Base-by-base conservation (phyloP, 371 early-diverging fungal species). In the Saksenaea oblongispora region DNA sequence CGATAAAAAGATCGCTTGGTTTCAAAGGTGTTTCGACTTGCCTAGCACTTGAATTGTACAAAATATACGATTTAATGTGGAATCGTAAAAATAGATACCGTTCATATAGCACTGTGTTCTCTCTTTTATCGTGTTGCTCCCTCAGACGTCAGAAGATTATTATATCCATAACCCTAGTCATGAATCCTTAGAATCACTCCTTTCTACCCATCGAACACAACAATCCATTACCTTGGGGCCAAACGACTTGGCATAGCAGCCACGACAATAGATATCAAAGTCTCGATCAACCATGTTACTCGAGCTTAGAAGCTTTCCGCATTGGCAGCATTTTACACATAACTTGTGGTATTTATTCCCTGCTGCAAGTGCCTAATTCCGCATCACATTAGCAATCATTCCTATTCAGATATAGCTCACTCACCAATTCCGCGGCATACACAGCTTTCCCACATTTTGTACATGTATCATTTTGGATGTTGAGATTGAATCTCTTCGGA, bases 321-420 rank as follows among this genome's bases (percentile, higher is more conserved):
- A 82, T 2, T 74, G 60, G 28, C 57, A 70, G 61, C 80, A 82
- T 37, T 76, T 78, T 18, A 79, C 57, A 34, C 83, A 82, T 24
- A 70, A 34, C 41, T 77, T 79, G 58, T 82, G 83, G 35, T 79
- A 82, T 47, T 82, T 82, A 55, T 82, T 82, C 3, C 76, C 76
- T 8, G 80, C 83, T 9, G 76, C 83, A 41, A 76, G 66, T 2
- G 71, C 75, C 74, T 74, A 58, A 34, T 27, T 35, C 36, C 9
- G 8, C 26, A 9, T 5, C 27, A 34, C 5, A 34, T 9, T 35
- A 54, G 58, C 14, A 7, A 36, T 22, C 56, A 5, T 24, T n/a
- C 13, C 28, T 58, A 5, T 34, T 26, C 8, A 24, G n/a, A 24
- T 11, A 36, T 17, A 2, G 28, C 3, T 36, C 9, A 13, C 34